Base-by-base conservation (phyloP, 2,329 filamentous ascomycete species). In the Madurella fahalii region DNA sequence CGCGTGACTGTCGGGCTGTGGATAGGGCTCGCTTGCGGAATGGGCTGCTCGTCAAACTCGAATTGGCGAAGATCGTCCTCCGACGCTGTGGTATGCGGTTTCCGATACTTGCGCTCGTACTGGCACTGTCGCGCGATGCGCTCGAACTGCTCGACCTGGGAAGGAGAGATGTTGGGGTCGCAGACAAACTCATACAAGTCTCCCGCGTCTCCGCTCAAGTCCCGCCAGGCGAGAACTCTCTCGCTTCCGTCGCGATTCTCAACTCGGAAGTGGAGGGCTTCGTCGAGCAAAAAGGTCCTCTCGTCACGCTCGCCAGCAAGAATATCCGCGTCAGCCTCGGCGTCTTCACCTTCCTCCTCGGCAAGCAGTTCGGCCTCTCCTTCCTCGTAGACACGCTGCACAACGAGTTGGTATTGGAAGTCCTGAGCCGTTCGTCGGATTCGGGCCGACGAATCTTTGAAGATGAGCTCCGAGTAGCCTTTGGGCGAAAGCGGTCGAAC, bases 131-230 rank as follows among this genome's bases (percentile, higher is more conserved):
- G 82, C 8, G 94, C 89, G 50, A 90, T 85, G 51, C 87, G 79
- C 67, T 93, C 84, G 69, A 99, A 97, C 15, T 86, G 83, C 44
- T 86, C 80, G 20, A 94, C 86, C 63, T 92, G 87, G 46, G 84
- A 79, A 2, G 84, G 75, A 30, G 84, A 77, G 41, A 88, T 82
- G 12, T 85, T 85, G 40, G 78, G 71, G 72, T 97, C 94, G 75
- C 92, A 97, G 60, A 99, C 89, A 68, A 97, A 99, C 71, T 99
- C 93, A 79, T 90, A 99, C n/a, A 97, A 80, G 71, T 99, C 94
- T 51, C 91, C 93, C 32, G 84, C 81, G 76, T 99, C 94, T 53
- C 94, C 94, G 64, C 91, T 96, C 57, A 97, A 75, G 68, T 99
- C 94, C 63, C 88, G 86, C 94, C 94, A 99, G 56, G 93, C 93